Evolutionary conservation across 2,329 filamentous ascomycete genomes (phyloP), one percentile per base, ranked within the genome.

Genomic region (Sarocladiaceae sp.): DNA sequence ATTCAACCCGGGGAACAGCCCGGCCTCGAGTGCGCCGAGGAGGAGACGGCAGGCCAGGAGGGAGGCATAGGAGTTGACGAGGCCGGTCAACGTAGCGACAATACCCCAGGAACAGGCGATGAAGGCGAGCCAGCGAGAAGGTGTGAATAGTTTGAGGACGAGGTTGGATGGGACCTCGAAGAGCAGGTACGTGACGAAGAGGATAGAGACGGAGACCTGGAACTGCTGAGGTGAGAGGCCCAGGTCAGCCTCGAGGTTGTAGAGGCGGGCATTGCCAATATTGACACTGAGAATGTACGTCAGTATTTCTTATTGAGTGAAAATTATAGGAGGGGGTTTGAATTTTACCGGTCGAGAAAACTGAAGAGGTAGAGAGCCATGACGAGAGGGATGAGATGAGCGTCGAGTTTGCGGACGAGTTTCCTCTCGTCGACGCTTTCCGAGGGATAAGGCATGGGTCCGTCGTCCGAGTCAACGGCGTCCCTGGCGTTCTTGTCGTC

Each of bases 331-430:
- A 6, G 21, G 20, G 15, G 21, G 43, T 32, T 49, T 51, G 20
- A 40, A 51, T 64, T 70, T 59, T 56, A 80, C 75, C 84, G 71
- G 57, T 88, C 85, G 7, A 90, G 64, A 58, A 89, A 90, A 52
- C 80, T 84, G 52, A 89, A 80, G 12, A 89, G 70, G 58, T 91
- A 91, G 13, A 85, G 62, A 6, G 76, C 59, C 76, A 85, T 84
- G 6, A 85, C 68, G 16, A 85, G 66, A 2, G 83, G 83, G 12
- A 87, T 72, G 20, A 87, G 70, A 55, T 75, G 70, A 12, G 69
- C 48, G 58, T 87, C 83, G 24, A 87, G 62, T 60, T 84, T 86
- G 45, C 77, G 69, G 33, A 85, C 67, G 18, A 87, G 66, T 50
- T 69, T 73, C 52, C 67, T 69, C 62, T 85, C 70, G n/a, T 60